Base-by-base conservation (phyloP, 805 yeast species). In the Pichia rugopelliculosa region DNA sequence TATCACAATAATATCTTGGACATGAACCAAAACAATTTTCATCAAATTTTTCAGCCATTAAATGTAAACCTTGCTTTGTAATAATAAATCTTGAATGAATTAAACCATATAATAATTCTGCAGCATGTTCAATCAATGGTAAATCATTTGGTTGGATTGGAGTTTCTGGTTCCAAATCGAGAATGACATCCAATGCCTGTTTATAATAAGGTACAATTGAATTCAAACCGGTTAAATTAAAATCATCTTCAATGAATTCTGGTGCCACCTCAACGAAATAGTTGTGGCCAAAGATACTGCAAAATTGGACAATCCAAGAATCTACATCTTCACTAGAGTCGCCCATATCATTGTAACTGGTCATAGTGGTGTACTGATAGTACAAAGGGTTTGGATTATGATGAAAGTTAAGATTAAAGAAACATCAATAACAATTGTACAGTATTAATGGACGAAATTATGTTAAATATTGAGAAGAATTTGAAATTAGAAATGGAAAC, bases 161-260 rank as follows among this genome's bases (percentile, higher is more conserved):
- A 11, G 63, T 59, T 45, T 75, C 78, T 37, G 79, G 81, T 61
- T 86, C 97, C 53, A 88, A 76, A 65, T 91, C 99, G 53, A 91
- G 71, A 50, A 93, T 87, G 56, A 91, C 76, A 66, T 91, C 96
- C 52, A 91, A 69, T 1, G 98, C 96, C 60, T 89, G 96, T 59
- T 91, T 72, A 65, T 90, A 93, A 62, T 82, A 87, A 4, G 97
- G 96, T 10, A 93, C 96, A 49, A 86, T 80, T 54, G 82, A 76
- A 27, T 84, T 75, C 45, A 93, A 73, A 1, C 98, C 97, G 1
- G 98, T 90, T 59, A 93, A 74, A 62, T 93, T 93, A 74, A 93
- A 93, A 56, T 93, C 98, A 66, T 93, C 99, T 58, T 90, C 97
- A 51, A 93, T 87, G 65, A 89, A 93, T 43, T 88, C 96, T 42